These are phyloP conservation scores for Tylopilus cervinicoccineus DNA, from an alignment of 768 basidiomycete genomes.

Conservation along the genomic window DNA sequence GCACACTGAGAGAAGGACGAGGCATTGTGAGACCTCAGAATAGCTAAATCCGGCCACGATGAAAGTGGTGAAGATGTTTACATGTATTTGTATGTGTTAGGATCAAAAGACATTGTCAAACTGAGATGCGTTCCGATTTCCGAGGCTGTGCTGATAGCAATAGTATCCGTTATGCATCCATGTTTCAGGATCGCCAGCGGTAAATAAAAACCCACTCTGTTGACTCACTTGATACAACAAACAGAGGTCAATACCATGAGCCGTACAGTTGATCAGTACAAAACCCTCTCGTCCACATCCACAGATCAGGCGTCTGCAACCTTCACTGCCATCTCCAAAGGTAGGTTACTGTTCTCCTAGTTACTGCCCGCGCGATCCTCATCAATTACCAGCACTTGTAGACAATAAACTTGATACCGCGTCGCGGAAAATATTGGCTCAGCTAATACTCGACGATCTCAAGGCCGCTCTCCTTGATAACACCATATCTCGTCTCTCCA, in stretches of 20 bases:
- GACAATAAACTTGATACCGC: slow-evolving; percentile 31
- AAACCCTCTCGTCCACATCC: slow-evolving; percentile 13
- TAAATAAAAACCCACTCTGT: no score
- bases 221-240: no score
- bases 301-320: slow-evolving; percentile 1
- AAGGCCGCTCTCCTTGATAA: slow-evolving; percentile 32
- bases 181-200: no score
- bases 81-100: slow-evolving; percentile 20
- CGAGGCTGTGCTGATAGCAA: slow-evolving; percentile 15
- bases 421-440: slow-evolving; percentile 53
- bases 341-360: slow-evolving; percentile 10
- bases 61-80: background rate
- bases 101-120: slow-evolving; percentile 17
- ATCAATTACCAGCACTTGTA: slow-evolving; percentile 11
- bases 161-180: background rate
- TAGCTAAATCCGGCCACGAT: slow-evolving; percentile 2
- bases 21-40: slow-evolving; percentile 16
- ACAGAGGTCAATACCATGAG: no score
- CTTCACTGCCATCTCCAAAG: slow-evolving; percentile 14
- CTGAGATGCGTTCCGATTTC: slow-evolving; percentile 8
- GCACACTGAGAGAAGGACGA: slow-evolving; percentile 34
- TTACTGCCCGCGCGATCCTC: slow-evolving; percentile 7
- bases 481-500: slow-evolving; percentile 45
- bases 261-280: slow-evolving; percentile 16
- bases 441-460: slow-evolving; percentile 58